Conservation (phyloP, 768 basidiomycete species). For the Tulasnella sp. region DNA sequence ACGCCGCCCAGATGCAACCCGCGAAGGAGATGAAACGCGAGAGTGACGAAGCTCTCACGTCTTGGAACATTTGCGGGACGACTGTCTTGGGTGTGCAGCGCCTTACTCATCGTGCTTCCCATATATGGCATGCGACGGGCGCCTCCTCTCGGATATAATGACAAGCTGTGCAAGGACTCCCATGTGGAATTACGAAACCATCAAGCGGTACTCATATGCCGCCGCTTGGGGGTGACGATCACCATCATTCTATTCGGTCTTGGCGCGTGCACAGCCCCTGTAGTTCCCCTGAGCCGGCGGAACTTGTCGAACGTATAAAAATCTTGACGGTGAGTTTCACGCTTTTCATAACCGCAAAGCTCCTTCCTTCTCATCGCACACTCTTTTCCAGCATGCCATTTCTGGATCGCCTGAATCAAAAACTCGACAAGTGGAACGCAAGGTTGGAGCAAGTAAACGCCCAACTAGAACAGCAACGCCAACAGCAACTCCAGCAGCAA, state of each 20-base stretch:
- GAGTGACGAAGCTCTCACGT: neutral
- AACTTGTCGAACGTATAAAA: neutral
- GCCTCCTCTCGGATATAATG: neutral
- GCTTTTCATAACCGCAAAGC: neutral
- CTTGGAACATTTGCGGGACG: neutral
- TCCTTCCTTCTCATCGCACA: neutral
- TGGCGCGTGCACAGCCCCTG: neutral
- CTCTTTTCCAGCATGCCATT: neutral
- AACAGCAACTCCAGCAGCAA: neutral
- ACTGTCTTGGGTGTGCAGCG: neutral
- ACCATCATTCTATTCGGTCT: neutral
- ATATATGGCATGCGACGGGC: neutral
- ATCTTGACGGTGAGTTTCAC: neutral
- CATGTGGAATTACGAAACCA: constrained; percentile 3
- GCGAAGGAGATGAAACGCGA: neutral
- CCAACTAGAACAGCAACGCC: neutral
- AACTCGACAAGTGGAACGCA: constrained; percentile 5
- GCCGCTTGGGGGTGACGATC: constrained; percentile 5
- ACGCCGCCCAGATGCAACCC: neutral
- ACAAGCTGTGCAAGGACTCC: neutral
- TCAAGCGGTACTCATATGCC: neutral
- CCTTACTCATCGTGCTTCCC: neutral
- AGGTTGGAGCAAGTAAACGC: constrained; percentile 2
- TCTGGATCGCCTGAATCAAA: constrained; percentile 4
- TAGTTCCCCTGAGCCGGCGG: neutral